Evolutionary conservation across 768 basidiomycete species (phyloP), one percentile per base, ranked within the genome.

Genomic region (Rhizopogon sp.): DNA sequence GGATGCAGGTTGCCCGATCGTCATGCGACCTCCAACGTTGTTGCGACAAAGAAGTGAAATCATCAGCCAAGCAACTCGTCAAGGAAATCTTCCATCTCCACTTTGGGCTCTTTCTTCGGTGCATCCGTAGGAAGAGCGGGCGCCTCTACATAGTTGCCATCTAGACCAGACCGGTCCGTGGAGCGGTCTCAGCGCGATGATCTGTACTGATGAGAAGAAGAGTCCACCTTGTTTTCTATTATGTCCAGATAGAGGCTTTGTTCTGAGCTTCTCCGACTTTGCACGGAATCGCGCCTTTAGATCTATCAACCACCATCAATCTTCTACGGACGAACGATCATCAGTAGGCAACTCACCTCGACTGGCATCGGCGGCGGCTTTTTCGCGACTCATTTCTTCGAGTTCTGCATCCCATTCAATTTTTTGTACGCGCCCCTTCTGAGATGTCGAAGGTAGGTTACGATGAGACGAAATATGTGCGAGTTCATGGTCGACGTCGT

Each of bases 331-430:
- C 43, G 14, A 10, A 33, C 14, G 25, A 37, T 39, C 9, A 46
- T 37, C 25, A 17, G 10, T n/a, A 45, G n/a, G 11, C 17, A 28
- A 62, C 74, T 43, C 52, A 88, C 90, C 90, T 77, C 88, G 75
- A 22, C 79, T 79, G 11, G 90, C 90, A 56, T 91, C 89, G 0
- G 89, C 88, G 5, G 79, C 77, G 2, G 79, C 78, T 62, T 90
- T 92, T 58, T 90, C 88, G 20, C 79, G 77, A 35, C 70, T 79
- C 74, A 93, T 71, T 37, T 79, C 74, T 33, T 90, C 87, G 2
- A 92, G 69, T 28, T 79, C 71, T 3, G 75, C 72, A 57, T 87
- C 82, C 90, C 90, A 93, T 52, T 79, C 79, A 17, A 93, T 80
- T 51, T 76, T 68, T 56, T 83, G 77, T 0, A 82, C 67, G 43